Evolutionary conservation across 345 rosid genomes (phyloP).

Genomic region (Eucalyptus lansdowneana): DNA sequence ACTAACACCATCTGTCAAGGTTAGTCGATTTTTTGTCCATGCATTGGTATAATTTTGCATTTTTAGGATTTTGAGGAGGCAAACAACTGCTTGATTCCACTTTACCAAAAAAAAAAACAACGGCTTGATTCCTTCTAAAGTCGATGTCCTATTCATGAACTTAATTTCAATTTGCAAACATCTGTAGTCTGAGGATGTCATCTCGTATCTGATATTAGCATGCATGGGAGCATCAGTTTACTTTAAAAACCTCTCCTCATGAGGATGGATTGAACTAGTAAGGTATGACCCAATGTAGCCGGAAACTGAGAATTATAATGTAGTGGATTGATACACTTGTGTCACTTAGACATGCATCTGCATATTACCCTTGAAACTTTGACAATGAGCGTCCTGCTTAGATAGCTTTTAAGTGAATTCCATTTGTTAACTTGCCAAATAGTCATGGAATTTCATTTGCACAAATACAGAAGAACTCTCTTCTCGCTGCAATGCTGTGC

Average conservation of each 20-base stretch:
- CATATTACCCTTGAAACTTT: not conserved
- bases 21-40: not conserved
- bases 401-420: not conserved
- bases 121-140: not conserved
- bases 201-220: not conserved
- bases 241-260: not conserved
- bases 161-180: not conserved
- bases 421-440: not conserved
- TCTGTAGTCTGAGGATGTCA: not conserved
- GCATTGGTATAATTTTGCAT: not conserved
- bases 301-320: not conserved
- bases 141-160: not conserved
- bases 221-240: not conserved
- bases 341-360: not conserved
- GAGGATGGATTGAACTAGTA: not conserved
- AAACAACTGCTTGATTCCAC: not conserved
- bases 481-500: not conserved
- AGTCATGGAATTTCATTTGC: not conserved
- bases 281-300: not conserved
- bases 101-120: not conserved
- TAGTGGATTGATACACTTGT: not conserved
- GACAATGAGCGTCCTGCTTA: not conserved
- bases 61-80: not conserved
- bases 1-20: slow-evolving; percentile 97
- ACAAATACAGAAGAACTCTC: not conserved